Base-by-base conservation (phyloP, 2,329 filamentous ascomycete species). In the Leptographium radiaticola region DNA sequence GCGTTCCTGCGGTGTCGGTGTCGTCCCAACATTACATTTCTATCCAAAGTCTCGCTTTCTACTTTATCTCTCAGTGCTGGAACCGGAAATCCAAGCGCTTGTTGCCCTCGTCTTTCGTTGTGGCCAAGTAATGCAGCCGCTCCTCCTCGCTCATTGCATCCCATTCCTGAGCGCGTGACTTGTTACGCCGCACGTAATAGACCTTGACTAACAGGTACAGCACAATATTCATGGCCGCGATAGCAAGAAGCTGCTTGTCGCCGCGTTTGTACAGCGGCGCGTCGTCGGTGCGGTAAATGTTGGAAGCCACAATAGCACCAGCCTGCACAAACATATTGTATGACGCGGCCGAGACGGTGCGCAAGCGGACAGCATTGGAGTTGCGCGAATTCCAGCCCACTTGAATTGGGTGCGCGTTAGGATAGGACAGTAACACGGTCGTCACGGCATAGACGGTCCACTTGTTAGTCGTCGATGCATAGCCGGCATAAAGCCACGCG, bases 341-440 rank as follows among this genome's bases (percentile, higher is more conserved):
- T n/a, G 80, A 66, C 0, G 79, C 81, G 0, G 79, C 76, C 0
- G 79, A 78, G 1, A 86, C 79, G 1, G 81, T 79, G 8, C 81
- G 70, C 7, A 77, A 79, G 12, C 81, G 71, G 11, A 86, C 79
- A 1, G 75, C 72, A 57, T 81, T 80, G 2, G 79, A 76, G 61
- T 85, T 86, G 50, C 77, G 69, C 2, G 70, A 72, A 58, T 70
- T 71, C 71, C 72, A 75, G 25, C 63, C 70, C 4, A 74, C 73
- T 42, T 75, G 71, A 40, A 76, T 73, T 0, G 73, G 69, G 54
- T 77, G 72, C 2, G 70, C 66, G 42, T 63, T 71, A 12, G 68
- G 72, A 53, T 69, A 73, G 11, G 61, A 63, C 11, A 75, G 64
- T 16, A 74, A 58, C 9, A 71, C 57, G 1, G 67, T 69, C 40